Evolutionary conservation across 306 rosid species (phyloP).

Genomic region (Sindora glabra): DNA sequence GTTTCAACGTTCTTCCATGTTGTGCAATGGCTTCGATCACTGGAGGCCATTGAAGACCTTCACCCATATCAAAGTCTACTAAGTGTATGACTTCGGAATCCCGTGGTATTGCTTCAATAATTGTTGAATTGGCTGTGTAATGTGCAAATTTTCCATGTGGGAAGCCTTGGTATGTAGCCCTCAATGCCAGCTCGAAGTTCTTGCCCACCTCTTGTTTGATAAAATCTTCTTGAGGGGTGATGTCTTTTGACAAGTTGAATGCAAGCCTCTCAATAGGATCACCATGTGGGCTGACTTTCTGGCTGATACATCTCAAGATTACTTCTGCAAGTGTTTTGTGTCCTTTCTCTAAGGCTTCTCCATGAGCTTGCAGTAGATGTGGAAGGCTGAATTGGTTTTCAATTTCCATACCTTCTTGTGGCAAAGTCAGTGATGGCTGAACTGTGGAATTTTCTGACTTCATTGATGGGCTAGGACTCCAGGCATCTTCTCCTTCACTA

Average conservation of each 20-base stretch:
- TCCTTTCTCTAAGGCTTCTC: conserved; percentile 37
- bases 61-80: conserved; percentile 42
- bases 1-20: conserved; percentile 23
- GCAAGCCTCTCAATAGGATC: conserved; percentile 43
- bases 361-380: conserved; percentile 42
- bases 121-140: conserved; percentile 40
- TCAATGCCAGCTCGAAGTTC: conserved; percentile 23
- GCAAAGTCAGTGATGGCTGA: conserved; percentile 31
- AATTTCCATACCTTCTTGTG: conserved; percentile 35
- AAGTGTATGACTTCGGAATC: conserved; percentile 40
- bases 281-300: conserved; percentile 42
- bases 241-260: conserved; percentile 33
- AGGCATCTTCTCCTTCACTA: conserved; percentile 14
- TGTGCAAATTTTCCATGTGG: conserved; percentile 47
- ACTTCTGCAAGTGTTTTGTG: conserved; percentile 33
- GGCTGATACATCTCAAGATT: conserved; percentile 32
- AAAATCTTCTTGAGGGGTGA: conserved; percentile 18
- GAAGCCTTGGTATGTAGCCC: conserved; percentile 33
- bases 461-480: conserved; percentile 42
- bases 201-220: conserved; percentile 44
- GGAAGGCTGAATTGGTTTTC: conserved; percentile 29
- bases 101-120: conserved; percentile 38
- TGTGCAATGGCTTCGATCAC: conserved; percentile 32
- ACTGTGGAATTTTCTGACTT: conserved; percentile 32
- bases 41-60: conserved; percentile 47